Percentiles rank a stretch among this genome's conserved stretches.
Evolutionary conservation across 2,329 filamentous ascomycete species (phyloP).

Genomic region (Calonectria honghensis): DNA sequence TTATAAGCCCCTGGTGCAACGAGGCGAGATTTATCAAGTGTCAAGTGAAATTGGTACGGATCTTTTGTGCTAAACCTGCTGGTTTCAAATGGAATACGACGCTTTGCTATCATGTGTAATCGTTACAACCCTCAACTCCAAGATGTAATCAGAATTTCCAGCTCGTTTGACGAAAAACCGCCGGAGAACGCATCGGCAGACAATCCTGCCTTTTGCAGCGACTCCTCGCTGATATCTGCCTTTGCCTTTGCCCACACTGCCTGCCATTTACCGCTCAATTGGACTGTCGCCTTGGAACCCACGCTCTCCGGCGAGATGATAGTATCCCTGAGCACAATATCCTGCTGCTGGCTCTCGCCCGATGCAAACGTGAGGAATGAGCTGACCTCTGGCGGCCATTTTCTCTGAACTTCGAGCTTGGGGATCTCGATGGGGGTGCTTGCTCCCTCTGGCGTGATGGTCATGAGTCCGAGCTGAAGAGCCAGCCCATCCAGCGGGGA

Average conservation of each 20-base stretch:
- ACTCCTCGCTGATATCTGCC: slow-evolving; percentile 46
- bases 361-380: slow-evolving; percentile 63
- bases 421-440: slow-evolving; percentile 60
- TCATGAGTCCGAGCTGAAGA: slow-evolving; percentile 64
- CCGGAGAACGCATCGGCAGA: slow-evolving; percentile 50
- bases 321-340: slow-evolving; percentile 61
- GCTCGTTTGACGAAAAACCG: slow-evolving; percentile 47
- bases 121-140: slow-evolving; percentile 9
- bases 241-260: slow-evolving; percentile 56
- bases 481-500: slow-evolving; percentile 67
- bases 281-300: slow-evolving; percentile 57
- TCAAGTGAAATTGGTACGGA: not conserved
- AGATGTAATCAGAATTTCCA: slow-evolving; percentile 44
- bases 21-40: not conserved
- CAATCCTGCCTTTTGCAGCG: slow-evolving; percentile 45
- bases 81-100: slow-evolving; percentile 1
- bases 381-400: slow-evolving; percentile 64
- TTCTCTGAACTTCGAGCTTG: slow-evolving; percentile 61
- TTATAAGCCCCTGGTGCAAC: not conserved
- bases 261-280: slow-evolving; percentile 62
- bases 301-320: slow-evolving; percentile 60
- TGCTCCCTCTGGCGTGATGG: slow-evolving; percentile 61
- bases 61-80: not conserved
- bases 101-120: slow-evolving; percentile 8
- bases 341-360: slow-evolving; percentile 59